phyloP scores from a whole-genome alignment of 208 protist species.

The Crithidia acanthocephali region DNA sequence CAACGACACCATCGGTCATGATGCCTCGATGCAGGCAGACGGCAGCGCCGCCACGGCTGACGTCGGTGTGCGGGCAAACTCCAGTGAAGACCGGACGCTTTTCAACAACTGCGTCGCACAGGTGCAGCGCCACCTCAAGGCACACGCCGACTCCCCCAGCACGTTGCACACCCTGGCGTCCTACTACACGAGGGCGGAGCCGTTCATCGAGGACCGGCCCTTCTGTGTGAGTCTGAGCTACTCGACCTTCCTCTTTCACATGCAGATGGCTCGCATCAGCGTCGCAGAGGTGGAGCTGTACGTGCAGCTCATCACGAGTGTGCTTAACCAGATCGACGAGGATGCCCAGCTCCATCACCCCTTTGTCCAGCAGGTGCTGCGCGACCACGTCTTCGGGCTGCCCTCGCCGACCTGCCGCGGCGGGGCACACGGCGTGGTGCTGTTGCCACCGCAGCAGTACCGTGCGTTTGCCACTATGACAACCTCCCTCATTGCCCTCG shows the following conservation, averaged over 20 bases:
- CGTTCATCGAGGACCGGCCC: conserved; percentile 74
- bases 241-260: conserved; percentile 90
- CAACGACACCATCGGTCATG: conserved; percentile 9
- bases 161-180: conserved; percentile 83
- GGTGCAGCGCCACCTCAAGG: conserved; percentile 85
- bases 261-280: conserved; percentile 90
- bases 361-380: conserved; percentile 85
- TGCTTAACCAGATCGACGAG: conserved; percentile 72
- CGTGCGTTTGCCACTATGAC: conserved; percentile 77
- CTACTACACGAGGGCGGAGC: conserved; percentile 83
- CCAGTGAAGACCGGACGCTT: conserved; percentile 55
- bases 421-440: conserved; percentile 80
- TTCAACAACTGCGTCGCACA: conserved; percentile 83
- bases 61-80: conserved; percentile 19
- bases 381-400: conserved; percentile 86
- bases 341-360: conserved; percentile 70
- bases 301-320: conserved; percentile 73
- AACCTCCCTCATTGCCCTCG: conserved; percentile 58
- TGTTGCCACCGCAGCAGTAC: conserved; percentile 84
- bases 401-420: conserved; percentile 76
- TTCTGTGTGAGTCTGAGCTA: conserved; percentile 92
- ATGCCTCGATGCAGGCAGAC: conserved; percentile 1
- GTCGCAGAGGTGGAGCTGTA: conserved; percentile 83
- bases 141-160: conserved; percentile 70
- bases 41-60: neutral